Evolutionary conservation across 192 early-diverging fungal species (phyloP).

Genomic region (Backusella parvicylindrica): DNA sequence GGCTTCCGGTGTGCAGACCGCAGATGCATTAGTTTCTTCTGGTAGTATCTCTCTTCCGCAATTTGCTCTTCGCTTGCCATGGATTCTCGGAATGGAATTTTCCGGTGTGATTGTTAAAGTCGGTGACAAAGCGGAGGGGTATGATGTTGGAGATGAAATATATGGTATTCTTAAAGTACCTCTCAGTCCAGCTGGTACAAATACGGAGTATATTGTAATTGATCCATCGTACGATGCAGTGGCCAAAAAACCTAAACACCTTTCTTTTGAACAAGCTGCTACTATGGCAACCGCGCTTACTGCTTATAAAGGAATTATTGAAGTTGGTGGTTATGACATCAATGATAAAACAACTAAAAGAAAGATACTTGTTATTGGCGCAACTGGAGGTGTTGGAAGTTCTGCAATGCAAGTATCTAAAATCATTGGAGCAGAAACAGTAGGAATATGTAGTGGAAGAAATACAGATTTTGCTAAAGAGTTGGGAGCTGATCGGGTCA

Average conservation of each 20-base stretch:
- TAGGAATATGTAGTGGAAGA: slow-evolving; percentile 44
- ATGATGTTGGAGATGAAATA: slow-evolving; percentile 25
- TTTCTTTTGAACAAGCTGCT: slow-evolving; percentile 21
- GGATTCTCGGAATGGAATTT: slow-evolving; percentile 20
- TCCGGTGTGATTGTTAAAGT: slow-evolving; percentile 14
- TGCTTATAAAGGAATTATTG: slow-evolving; percentile 12
- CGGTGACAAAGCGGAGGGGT: slow-evolving; percentile 17
- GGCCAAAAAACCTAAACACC: slow-evolving; percentile 13
- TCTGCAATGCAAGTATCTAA: slow-evolving; percentile 52
- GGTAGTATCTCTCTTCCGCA: slow-evolving; percentile 7
- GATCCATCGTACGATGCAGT: not conserved
- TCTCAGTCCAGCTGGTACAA: slow-evolving; percentile 10
- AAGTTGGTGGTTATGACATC: not conserved
- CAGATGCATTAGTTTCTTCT: slow-evolving; percentile 10
- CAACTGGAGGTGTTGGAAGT: slow-evolving; percentile 47
- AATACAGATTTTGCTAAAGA: slow-evolving; percentile 40
- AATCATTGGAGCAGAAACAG: slow-evolving; percentile 32
- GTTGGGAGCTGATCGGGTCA: slow-evolving; percentile 49
- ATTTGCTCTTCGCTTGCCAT: not conserved
- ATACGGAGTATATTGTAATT: slow-evolving; percentile 21
- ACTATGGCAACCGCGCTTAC: slow-evolving; percentile 10
- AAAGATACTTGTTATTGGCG: slow-evolving; percentile 45
- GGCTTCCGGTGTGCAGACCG: slow-evolving; percentile 27
- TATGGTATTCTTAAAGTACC: slow-evolving; percentile 8
- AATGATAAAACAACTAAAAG: not conserved